A percentile compares a stretch with the other conserved stretches of the same genome.
Evolutionary conservation across 169 alveolate genomes (phyloP).

Genomic region (Plasmodium billcollinsi): DNA sequence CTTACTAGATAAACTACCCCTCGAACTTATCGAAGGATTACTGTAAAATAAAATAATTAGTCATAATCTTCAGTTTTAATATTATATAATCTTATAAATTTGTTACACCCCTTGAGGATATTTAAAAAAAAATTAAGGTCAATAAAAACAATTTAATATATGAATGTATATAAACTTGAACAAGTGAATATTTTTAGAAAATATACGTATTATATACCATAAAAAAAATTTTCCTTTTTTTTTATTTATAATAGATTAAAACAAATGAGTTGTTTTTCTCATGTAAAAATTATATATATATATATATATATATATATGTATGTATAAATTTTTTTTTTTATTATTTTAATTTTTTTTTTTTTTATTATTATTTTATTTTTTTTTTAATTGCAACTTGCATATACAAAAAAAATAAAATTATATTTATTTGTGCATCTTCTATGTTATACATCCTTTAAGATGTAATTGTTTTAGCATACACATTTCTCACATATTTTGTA

Average conservation of each 20-base stretch:
- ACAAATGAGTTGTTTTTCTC: too few species aligned
- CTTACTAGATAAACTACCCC: slow-evolving; percentile 26
- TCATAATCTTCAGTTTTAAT: too few species aligned
- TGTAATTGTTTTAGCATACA: too few species aligned
- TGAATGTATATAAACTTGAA: too few species aligned
- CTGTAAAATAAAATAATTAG: not conserved
- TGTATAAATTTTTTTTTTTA: slow-evolving; percentile 1
- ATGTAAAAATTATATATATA: not conserved
- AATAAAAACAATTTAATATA: too few species aligned
- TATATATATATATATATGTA: not conserved
- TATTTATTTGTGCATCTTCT: not conserved
- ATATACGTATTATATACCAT: too few species aligned
- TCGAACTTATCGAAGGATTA: slow-evolving; percentile 17
- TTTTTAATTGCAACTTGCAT: not conserved
- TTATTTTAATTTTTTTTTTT: not conserved
- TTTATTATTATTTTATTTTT: not conserved
- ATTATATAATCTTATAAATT: not conserved
- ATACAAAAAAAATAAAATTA: not conserved
- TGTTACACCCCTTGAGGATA: too few species aligned
- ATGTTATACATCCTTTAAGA: not conserved
- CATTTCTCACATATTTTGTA: slow-evolving; percentile 25
- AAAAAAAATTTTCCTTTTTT: too few species aligned
- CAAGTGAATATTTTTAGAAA: too few species aligned
- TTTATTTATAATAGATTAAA: too few species aligned
- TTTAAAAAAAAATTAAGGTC: too few species aligned